A percentile compares a stretch with the other conserved stretches of the same genome.
Conservation (phyloP, 2,329 filamentous ascomycete species). For the Rhynchosporium agropyri region DNA sequence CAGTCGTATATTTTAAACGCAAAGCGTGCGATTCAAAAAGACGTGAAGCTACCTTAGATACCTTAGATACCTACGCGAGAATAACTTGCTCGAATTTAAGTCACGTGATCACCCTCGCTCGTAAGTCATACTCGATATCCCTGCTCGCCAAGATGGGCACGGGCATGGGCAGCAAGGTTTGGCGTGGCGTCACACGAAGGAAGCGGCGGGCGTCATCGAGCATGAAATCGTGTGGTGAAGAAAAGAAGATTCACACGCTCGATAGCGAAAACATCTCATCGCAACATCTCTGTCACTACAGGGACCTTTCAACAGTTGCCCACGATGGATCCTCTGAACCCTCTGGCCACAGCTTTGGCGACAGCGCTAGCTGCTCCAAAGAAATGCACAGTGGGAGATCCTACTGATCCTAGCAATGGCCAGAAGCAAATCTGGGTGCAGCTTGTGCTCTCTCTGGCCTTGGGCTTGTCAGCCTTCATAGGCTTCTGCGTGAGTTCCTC, state of each 20-base stretch:
- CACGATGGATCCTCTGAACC: slow-evolving; percentile 27
- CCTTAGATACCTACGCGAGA: no score
- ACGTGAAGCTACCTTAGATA: no score
- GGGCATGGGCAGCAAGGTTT: slow-evolving; percentile 10
- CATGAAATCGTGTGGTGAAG: background rate
- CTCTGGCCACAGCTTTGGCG: no score
- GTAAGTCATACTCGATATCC: background rate
- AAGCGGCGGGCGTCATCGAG: slow-evolving; percentile 9
- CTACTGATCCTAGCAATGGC: slow-evolving; percentile 36
- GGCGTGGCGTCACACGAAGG: slow-evolving; percentile 2
- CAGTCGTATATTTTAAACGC: no score
- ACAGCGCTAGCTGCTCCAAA: slow-evolving; percentile 18
- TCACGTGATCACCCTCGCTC: background rate
- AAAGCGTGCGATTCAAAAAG: no score
- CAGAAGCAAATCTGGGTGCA: slow-evolving; percentile 54
- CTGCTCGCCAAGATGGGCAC: slow-evolving; percentile 12
- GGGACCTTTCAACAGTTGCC: background rate
- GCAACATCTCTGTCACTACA: no score
- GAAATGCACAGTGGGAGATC: slow-evolving; percentile 35
- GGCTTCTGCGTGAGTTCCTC: slow-evolving; percentile 68
- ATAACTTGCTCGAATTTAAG: no score
- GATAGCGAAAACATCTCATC: background rate
- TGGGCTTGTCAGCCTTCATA: slow-evolving; percentile 73
- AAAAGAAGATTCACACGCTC: background rate
- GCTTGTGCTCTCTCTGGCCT: slow-evolving; percentile 68